A percentile compares a stretch with the other conserved stretches of the same genome.
Evolutionary conservation across 352 stramenopile genomes (phyloP).

Genomic region (Pseudoperonospora humuli): DNA sequence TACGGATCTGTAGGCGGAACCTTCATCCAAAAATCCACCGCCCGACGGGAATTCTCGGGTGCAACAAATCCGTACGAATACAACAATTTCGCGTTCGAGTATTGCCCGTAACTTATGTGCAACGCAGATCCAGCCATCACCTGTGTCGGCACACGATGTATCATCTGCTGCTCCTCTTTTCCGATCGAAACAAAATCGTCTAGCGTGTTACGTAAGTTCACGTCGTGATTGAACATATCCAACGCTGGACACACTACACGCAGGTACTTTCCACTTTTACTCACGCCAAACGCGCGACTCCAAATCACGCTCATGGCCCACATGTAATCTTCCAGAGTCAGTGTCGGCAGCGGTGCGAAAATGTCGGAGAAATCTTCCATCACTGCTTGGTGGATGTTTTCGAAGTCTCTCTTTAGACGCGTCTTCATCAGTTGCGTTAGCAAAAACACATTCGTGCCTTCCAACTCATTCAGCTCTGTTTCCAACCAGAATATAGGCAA

Average conservation of each 20-base stretch:
- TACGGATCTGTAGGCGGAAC: constrained; percentile 44
- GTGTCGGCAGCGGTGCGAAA: constrained; percentile 23
- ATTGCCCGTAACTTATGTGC: constrained; percentile 63
- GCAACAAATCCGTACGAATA: constrained; percentile 73
- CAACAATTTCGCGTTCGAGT: constrained; percentile 72
- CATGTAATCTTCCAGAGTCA: constrained; percentile 50
- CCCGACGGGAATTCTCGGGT: constrained; percentile 27
- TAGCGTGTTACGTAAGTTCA: constrained; percentile 28
- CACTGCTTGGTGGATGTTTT: constrained; percentile 43
- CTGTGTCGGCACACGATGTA: constrained; percentile 32
- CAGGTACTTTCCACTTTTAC: constrained; percentile 30
- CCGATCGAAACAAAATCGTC: constrained; percentile 54
- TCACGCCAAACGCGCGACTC: constrained; percentile 62
- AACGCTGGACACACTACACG: constrained; percentile 56
- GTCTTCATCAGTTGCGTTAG: constrained; percentile 57
- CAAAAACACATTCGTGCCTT: constrained; percentile 49
- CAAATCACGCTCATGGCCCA: constrained; percentile 75
- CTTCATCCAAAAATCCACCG: constrained; percentile 73
- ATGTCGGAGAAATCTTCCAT: constrained; percentile 36
- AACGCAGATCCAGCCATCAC: constrained; percentile 27
- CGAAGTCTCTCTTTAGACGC: constrained; percentile 51
- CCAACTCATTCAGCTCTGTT: constrained; percentile 33
- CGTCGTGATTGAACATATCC: constrained; percentile 78
- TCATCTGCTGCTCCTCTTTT: constrained; percentile 34
- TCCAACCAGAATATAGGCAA: constrained; percentile 52